Conservation (phyloP, 2,329 filamentous ascomycete genomes). For the Zymoseptoria ardabiliae region DNA sequence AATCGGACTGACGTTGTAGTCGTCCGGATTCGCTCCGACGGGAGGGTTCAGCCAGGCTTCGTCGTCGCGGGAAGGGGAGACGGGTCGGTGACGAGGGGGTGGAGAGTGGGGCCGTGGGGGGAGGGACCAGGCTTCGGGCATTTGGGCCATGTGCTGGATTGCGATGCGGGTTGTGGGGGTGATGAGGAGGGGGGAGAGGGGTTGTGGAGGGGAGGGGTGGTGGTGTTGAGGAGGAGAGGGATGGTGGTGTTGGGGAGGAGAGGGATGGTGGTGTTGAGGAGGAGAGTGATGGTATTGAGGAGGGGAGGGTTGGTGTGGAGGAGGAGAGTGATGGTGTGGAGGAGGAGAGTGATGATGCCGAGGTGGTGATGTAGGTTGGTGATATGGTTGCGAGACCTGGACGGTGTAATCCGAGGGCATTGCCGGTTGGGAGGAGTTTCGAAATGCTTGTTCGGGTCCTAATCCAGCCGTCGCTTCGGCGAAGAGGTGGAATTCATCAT, state of each 20-base stretch:
- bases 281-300: too few species aligned
- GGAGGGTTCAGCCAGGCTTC: conserved; percentile 15
- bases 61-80: neutral
- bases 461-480: conserved; percentile 28
- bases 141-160: conserved; percentile 21
- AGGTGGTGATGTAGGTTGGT: too few species aligned
- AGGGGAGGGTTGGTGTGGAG: too few species aligned
- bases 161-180: conserved; percentile 22
- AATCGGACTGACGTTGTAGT: conserved; percentile 10
- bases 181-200: conserved; percentile 18
- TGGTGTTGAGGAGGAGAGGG: neutral
- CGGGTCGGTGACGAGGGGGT: conserved; percentile 1
- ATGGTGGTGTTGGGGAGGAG: neutral
- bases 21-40: conserved; percentile 6
- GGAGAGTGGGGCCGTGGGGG: neutral
- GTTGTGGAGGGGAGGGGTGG: neutral
- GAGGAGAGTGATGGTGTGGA: too few species aligned
- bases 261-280: too few species aligned
- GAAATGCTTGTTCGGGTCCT: conserved; percentile 18
- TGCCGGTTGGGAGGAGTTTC: conserved; percentile 2
- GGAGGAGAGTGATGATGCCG: too few species aligned
- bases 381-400: neutral
- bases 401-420: neutral
- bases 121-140: conserved; percentile 11
- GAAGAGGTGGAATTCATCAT: conserved; percentile 27